These are phyloP conservation scores for Sabuloglossum arenarium DNA, from an alignment of 495 filamentous ascomycete genomes.

Conservation along the genomic window DNA sequence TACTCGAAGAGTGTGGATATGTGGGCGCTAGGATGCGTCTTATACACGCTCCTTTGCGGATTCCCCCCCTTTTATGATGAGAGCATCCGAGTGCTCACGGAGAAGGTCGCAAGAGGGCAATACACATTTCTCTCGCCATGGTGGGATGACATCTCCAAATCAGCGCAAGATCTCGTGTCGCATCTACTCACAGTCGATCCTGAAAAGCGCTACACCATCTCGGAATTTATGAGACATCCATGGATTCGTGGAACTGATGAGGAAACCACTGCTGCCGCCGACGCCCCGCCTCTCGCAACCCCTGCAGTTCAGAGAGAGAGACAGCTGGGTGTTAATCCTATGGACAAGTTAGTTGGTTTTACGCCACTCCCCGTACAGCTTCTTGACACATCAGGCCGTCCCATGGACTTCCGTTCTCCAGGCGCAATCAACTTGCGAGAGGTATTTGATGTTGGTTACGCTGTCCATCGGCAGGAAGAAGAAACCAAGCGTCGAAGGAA, in stretches of 20 bases:
- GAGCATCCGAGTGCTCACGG: slow-evolving; percentile 87
- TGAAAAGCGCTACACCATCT: slow-evolving; percentile 73
- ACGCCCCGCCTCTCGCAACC: slow-evolving; percentile 59
- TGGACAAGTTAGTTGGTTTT: not conserved
- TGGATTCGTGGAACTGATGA: slow-evolving; percentile 76
- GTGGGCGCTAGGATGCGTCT: slow-evolving; percentile 94
- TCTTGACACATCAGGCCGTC: slow-evolving; percentile 35
- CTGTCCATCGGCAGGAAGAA: slow-evolving; percentile 90
- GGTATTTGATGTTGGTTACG: slow-evolving; percentile 92
- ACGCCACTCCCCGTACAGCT: slow-evolving; percentile 21
- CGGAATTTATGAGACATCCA: slow-evolving; percentile 73
- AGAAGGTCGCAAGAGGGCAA: slow-evolving; percentile 91
- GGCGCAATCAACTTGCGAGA: slow-evolving; percentile 89
- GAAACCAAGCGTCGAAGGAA: slow-evolving; percentile 78
- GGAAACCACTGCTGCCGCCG: slow-evolving; percentile 45
- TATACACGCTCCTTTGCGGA: slow-evolving; percentile 90
- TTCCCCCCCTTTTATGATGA: slow-evolving; percentile 99
- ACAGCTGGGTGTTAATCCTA: slow-evolving; percentile 12
- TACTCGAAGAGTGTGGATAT: slow-evolving; percentile 99
- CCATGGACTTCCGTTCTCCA: slow-evolving; percentile 88
- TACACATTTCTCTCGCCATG: slow-evolving; percentile 96
- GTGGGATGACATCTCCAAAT: slow-evolving; percentile 98
- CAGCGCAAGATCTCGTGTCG: slow-evolving; percentile 81
- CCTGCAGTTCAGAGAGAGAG: slow-evolving; percentile 35
- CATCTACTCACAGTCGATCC: slow-evolving; percentile 88